A percentile compares a stretch with the other conserved stretches of the same genome.
Evolutionary conservation across 192 early-diverging fungal genomes (phyloP).

Genomic region (Paraglomus brasilianum): DNA sequence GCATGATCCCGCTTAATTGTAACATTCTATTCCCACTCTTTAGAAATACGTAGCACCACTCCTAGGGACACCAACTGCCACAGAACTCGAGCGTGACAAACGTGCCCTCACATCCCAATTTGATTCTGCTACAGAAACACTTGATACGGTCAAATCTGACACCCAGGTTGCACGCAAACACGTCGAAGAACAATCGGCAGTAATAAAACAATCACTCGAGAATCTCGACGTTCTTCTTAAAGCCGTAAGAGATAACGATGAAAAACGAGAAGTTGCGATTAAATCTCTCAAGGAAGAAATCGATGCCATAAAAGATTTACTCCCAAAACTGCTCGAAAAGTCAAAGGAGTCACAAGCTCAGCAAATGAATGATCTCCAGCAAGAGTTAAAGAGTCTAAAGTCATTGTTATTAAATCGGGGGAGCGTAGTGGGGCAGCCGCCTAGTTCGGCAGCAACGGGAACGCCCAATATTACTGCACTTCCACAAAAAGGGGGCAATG

Average conservation of each 20-base stretch:
- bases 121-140: conserved; percentile 47
- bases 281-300: conserved; percentile 73
- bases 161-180: conserved; percentile 43
- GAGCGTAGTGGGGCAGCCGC: conserved; percentile 22
- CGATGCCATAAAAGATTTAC: conserved; percentile 65
- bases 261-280: conserved; percentile 64
- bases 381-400: conserved; percentile 92
- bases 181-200: conserved; percentile 69
- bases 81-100: conserved; percentile 71
- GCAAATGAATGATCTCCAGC: conserved; percentile 79
- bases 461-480: conserved; percentile 25
- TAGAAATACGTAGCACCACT: conserved; percentile 60
- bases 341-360: conserved; percentile 67
- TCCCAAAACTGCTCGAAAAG: conserved; percentile 77
- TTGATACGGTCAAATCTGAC: conserved; percentile 39
- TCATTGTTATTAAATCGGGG: conserved; percentile 85
- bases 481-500: conserved; percentile 28
- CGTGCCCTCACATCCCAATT: conserved; percentile 67
- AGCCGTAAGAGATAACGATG: conserved; percentile 63
- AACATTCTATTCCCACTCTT: background rate
- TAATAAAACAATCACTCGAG: conserved; percentile 71
- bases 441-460: conserved; percentile 10
- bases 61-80: conserved; percentile 58
- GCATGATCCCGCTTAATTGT: background rate
- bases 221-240: conserved; percentile 59